Evolutionary conservation across 2,329 filamentous ascomycete species (phyloP).

Genomic region (Colletotrichum camelliae): DNA sequence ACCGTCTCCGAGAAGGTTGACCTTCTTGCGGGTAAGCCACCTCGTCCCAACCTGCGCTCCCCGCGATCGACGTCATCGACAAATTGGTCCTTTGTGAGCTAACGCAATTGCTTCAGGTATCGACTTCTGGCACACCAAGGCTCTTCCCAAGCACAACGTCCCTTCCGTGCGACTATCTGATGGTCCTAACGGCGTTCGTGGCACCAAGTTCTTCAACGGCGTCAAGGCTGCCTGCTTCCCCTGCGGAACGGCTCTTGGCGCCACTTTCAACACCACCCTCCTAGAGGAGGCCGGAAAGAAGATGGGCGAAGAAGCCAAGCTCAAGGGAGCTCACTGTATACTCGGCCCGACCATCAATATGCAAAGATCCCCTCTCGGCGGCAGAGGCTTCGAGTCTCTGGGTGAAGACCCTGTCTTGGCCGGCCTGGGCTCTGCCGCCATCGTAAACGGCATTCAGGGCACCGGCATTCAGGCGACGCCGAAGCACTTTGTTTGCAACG

Average conservation of each 20-base stretch:
- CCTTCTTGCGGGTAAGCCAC: slow-evolving; percentile 50
- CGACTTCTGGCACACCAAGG: slow-evolving; percentile 74
- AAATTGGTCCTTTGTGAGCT: background rate
- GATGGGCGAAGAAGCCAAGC: slow-evolving; percentile 59
- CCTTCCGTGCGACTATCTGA: slow-evolving; percentile 71
- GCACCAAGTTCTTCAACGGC: slow-evolving; percentile 72
- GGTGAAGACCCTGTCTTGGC: slow-evolving; percentile 63
- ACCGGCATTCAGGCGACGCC: slow-evolving; percentile 61
- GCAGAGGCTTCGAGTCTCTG: slow-evolving; percentile 65
- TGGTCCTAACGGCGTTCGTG: slow-evolving; percentile 73
- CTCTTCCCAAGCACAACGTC: slow-evolving; percentile 63
- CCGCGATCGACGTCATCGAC: background rate
- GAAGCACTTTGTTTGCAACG: slow-evolving; percentile 68
- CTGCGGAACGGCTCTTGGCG: slow-evolving; percentile 61
- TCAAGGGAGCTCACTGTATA: slow-evolving; percentile 63
- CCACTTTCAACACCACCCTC: slow-evolving; percentile 62
- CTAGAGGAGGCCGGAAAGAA: slow-evolving; percentile 55
- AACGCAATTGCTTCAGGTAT: slow-evolving; percentile 46
- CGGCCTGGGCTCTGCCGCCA: slow-evolving; percentile 57
- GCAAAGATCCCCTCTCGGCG: slow-evolving; percentile 64
- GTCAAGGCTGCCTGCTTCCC: slow-evolving; percentile 65
- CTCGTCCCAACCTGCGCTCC: background rate
- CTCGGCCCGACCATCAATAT: slow-evolving; percentile 70
- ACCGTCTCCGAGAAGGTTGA: slow-evolving; percentile 58
- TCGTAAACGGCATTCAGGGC: slow-evolving; percentile 61